Evolutionary conservation across 768 basidiomycete species (phyloP), one percentile per base, ranked within the genome.

Genomic region (Thelephora ganbajun): DNA sequence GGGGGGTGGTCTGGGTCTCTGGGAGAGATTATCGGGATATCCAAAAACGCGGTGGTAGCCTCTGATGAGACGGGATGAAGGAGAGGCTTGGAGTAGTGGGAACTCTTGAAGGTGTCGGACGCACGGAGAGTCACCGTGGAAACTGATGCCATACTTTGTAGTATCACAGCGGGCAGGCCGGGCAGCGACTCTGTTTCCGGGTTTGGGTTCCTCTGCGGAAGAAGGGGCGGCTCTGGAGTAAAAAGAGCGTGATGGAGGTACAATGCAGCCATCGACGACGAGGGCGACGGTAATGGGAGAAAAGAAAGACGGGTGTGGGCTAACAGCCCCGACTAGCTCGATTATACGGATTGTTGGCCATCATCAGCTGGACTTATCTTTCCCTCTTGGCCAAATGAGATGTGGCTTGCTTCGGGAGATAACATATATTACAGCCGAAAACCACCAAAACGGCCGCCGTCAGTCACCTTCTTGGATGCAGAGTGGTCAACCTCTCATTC

Each of bases 241-340:
- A 73, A 72, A 47, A 76, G 56, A 30, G 71, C 66, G 55, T 76
- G 71, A 61, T 80, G 78, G 45, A 79, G 69, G 58, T 73, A 71
- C 45, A 79, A 59, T 45, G 74, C 76, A 48, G 77, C 72, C 80
- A 83, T 83, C 48, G 56, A 49, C n/a, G 43, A 18, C 45, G 49
- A 22, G 22, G 33, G 6, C 2, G 19, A 35, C 26, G 16, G 12
- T 45, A 48, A 26, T 4, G 26, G 7, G n/a, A 14, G 45, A 36
- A 14, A 35, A 14, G 23, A 14, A 23, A 13, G 44, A 14, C 26
- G 26, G 26, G 26, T 9, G 26, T 30, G n/a, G 26, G 26, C 26
- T 30, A 9, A 4, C 9, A 30, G 26, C 26, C 9, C 26, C 9
- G 26, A 30, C 26, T 30, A 9, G 26, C 4, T 4, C 26, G 26